phyloP scores from a whole-genome alignment of 1,284 basidiomycete species.

The Ceratobasidium sp. region DNA sequence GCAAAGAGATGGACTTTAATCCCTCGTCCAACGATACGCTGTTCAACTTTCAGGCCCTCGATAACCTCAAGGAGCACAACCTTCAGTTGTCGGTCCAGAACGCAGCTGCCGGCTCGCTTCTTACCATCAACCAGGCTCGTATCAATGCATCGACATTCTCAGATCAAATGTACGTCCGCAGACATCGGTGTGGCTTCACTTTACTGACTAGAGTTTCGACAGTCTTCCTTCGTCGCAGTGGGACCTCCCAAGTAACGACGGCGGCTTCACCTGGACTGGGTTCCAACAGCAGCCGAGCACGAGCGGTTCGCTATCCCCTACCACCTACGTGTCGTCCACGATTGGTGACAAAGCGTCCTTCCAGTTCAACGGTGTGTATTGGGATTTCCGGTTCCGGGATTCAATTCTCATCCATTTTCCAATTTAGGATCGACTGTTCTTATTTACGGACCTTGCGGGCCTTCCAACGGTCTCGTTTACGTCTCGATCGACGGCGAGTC shows the following conservation, averaged over 20 bases:
- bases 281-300: conserved; percentile 15
- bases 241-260: conserved; percentile 16
- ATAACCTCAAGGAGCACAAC: not conserved
- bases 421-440: conserved; percentile 7
- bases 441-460: conserved; percentile 22
- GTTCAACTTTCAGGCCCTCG: not conserved
- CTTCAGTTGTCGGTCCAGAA: not conserved
- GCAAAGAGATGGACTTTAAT: not conserved
- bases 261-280: not conserved
- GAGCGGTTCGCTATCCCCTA: conserved; percentile 12
- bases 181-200: too few relatives aligned
- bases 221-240: not conserved
- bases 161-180: conserved; percentile 6
- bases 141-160: conserved; percentile 22
- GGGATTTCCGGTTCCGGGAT: not conserved
- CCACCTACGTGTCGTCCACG: conserved; percentile 21
- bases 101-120: not conserved
- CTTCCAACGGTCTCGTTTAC: not conserved
- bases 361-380: conserved; percentile 11
- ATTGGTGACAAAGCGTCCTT: not conserved
- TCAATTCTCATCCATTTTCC: not conserved
- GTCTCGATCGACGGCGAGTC: conserved; percentile 2
- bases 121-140: conserved; percentile 16
- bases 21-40: not conserved
- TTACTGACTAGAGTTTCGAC: not conserved